Conservation (phyloP, 768 basidiomycete species). For the Trametes gibbosa region DNA sequence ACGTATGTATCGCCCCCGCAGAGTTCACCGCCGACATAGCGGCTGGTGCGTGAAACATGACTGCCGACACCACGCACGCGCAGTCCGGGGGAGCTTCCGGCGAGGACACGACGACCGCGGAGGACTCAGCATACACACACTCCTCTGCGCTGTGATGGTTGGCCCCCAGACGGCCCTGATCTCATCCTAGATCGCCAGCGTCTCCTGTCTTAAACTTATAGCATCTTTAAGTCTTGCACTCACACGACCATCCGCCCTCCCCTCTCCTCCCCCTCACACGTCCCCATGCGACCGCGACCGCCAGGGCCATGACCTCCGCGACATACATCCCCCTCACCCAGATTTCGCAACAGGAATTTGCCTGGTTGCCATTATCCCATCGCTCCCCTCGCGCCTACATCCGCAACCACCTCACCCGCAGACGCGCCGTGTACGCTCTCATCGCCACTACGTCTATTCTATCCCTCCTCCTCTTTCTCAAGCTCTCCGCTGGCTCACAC, state of each 20-base stretch:
- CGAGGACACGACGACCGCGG: neutral
- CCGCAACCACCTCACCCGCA: conserved; percentile 8
- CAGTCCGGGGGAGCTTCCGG: neutral
- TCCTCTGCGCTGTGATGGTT: neutral
- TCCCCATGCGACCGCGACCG: neutral
- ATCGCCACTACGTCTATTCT: conserved; percentile 17
- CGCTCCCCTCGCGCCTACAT: neutral
- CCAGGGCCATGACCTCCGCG: conserved; percentile 5
- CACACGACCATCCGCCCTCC: conserved; percentile 16
- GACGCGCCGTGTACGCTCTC: conserved; percentile 16
- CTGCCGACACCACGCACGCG: neutral
- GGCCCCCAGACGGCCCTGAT: neutral
- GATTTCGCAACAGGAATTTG: conserved; percentile 10
- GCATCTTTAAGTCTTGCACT: neutral
- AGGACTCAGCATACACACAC: neutral
- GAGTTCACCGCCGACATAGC: too few species aligned
- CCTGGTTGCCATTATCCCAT: neutral
- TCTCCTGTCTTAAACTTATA: neutral
- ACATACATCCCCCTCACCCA: conserved; percentile 25
- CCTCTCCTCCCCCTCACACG: conserved; percentile 13
- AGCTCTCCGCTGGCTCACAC: conserved; percentile 2
- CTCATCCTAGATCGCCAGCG: neutral
- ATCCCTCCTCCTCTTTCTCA: conserved; percentile 18
- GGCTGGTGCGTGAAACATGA: neutral
- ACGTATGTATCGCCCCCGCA: too few species aligned